Base-by-base conservation (phyloP, 2,329 filamentous ascomycete genomes). In the Aspergillus tubingensis region DNA sequence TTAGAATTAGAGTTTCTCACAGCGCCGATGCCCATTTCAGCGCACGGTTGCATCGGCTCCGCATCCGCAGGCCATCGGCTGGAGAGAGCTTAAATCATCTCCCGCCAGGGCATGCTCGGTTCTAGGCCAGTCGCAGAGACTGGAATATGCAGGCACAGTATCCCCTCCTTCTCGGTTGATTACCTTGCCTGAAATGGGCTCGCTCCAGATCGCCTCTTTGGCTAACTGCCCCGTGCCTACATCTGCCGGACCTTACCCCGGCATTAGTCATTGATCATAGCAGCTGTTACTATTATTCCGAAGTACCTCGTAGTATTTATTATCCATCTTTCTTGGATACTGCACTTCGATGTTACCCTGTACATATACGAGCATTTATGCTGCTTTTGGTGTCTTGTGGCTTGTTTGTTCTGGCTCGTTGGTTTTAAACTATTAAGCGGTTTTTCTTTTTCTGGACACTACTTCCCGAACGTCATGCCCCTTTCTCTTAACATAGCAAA, bases 1-100 rank as follows among this genome's bases (percentile, higher is more conserved):
- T 7, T 74, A 62, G 62, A n/a, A 30, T 43, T 54, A 41, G 39
- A 43, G 52, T 54, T 44, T 17, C 38, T 25, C 36, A 23, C 32
- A 27, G 32, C 52, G 10, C 36, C 21, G 25, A 25, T 47, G 53
- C 41, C 36, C 10, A 30, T 43, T 55, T 30, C 23, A 25, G 39
- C 17, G 43, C 52, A 43, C 53, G 39, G n/a, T 44, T 44, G 25
- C 25, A 7, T 15, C 27, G 39, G 39, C 21, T 47, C 53, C 41
- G 36, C 53, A 47, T n/a, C n/a, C 11, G 17, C 25, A 32, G 47
- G 47, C 23, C 47, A 30, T 27, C 41, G n/a, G 10, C 19, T 41
- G 38, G 38, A 43, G 41, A 44, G 53, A 55, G 41, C 53, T 55
- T 44, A 55, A 47, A 55, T 8, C 17, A 47, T 47, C 43, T 44